Evolutionary conservation across 805 yeast species (phyloP), one percentile per base, ranked within the genome.

Genomic region (Pichia nakasei): DNA sequence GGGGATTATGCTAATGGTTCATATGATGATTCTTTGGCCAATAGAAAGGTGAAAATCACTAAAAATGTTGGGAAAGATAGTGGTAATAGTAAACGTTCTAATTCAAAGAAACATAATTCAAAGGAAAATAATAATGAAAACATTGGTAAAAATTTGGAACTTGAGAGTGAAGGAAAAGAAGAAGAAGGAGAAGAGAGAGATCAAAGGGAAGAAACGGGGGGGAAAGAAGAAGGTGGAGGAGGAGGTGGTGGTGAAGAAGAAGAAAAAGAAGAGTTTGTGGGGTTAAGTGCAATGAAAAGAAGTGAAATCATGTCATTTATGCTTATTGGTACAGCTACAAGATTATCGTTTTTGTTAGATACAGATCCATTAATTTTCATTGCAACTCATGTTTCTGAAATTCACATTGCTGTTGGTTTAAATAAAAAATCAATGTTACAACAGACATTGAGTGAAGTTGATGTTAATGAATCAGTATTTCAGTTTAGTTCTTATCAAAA

Each of bases 291-390:
- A 1, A 78, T 88, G 76, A 70, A 94, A 52, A 68, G 96, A 54
- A 80, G 89, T 49, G 89, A 86, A 59, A 71, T 95, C 34, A 84
- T 87, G 88, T 83, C 95, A 0, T 89, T 95, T 91, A 84, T 88
- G 93, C 73, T 87, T 48, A 80, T 86, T 39, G 96, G 97, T 2
- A 78, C 85, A 2, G 89, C 94, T 0, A 82, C 86, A 2, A 69
- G 97, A 45, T 64, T 89, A 35, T 93, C 95, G 3, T 95, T 86
- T 58, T 75, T 87, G 53, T 76, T 86, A 67, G 85, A 84, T 37
- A 74, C 77, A 18, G 78, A 84, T 47, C 71, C 88, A 9, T 74
- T 82, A 52, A 76, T 88, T 6, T 85, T 83, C 55, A 65, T 88
- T 44, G 95, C 95, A 0, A 78, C 95, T 0, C 95, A 88, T 60